A percentile compares a stretch with the other conserved stretches of the same genome.
Evolutionary conservation across 352 stramenopile genomes (phyloP).

Genomic region (Globisporangium megalacanthum): DNA sequence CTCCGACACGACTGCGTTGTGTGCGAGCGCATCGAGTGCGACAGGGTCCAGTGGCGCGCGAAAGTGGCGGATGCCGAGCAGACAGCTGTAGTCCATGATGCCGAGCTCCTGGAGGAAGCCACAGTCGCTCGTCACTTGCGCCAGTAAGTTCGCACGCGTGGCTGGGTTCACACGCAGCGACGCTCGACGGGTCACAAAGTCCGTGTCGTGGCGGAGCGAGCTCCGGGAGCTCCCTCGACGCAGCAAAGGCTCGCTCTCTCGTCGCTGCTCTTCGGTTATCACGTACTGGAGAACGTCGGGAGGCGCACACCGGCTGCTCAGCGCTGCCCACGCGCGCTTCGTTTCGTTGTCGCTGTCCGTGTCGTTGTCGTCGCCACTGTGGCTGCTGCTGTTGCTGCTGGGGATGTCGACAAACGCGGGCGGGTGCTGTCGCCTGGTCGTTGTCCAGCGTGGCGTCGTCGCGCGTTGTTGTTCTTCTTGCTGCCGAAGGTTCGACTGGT

Average conservation of each 20-base stretch:
- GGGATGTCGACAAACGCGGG: slow-evolving; percentile 3
- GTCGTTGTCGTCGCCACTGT: slow-evolving; percentile 5
- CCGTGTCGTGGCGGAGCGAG: slow-evolving; percentile 67
- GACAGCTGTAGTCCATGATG: slow-evolving; percentile 87
- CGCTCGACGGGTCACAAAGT: slow-evolving; percentile 67
- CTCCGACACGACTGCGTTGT: slow-evolving; percentile 78
- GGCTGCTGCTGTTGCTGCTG: slow-evolving; percentile 14
- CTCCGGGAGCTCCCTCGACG: slow-evolving; percentile 49
- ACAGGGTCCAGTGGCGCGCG: slow-evolving; percentile 34
- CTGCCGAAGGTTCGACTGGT: slow-evolving; percentile 47
- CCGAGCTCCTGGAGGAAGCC: slow-evolving; percentile 81
- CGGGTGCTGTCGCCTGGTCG: background rate
- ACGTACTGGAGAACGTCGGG: slow-evolving; percentile 24
- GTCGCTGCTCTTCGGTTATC: slow-evolving; percentile 15
- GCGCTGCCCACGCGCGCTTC: slow-evolving; percentile 10
- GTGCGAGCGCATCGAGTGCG: slow-evolving; percentile 44
- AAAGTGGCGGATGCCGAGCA: slow-evolving; percentile 72
- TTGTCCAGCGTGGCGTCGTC: slow-evolving; percentile 33
- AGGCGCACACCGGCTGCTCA: slow-evolving; percentile 4
- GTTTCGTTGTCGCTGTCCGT: slow-evolving; percentile 17
- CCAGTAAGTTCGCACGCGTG: slow-evolving; percentile 65
- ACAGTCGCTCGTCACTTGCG: slow-evolving; percentile 79
- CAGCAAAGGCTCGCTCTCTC: slow-evolving; percentile 50
- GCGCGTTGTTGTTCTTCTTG: slow-evolving; percentile 32
- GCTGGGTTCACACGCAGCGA: slow-evolving; percentile 66